Evolutionary conservation across 2,329 filamentous ascomycete species (phyloP).

Genomic region (Diaporthe amygdali): DNA sequence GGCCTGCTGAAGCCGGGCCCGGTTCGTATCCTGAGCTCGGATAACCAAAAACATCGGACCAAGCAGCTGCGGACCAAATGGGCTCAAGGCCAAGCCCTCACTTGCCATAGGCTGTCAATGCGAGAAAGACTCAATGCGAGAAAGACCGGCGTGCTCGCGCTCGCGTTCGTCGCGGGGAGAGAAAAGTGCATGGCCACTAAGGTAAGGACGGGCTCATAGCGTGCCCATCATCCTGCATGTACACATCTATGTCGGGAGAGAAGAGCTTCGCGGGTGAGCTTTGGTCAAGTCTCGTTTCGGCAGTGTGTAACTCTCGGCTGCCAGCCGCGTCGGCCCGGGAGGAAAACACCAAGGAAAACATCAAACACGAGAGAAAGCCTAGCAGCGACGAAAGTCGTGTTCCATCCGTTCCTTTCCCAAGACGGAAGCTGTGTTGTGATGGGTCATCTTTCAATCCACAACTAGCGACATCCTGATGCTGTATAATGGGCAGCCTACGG

Average conservation of each 20-base stretch:
- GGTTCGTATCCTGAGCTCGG: conserved; percentile 2
- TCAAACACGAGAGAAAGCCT: background rate
- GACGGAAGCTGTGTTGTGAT: background rate
- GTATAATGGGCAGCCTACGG: background rate
- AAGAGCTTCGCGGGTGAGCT: background rate
- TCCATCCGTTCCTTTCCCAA: background rate
- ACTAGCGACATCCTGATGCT: background rate
- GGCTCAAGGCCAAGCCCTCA: background rate
- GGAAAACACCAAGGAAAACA: background rate
- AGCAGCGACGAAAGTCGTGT: background rate
- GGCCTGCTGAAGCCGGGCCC: background rate
- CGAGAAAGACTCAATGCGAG: background rate
- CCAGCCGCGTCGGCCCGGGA: background rate
- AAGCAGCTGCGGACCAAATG: background rate
- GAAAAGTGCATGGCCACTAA: background rate
- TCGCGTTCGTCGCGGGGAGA: background rate
- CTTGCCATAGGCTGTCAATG: background rate
- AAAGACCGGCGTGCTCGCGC: background rate
- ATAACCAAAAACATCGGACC: background rate
- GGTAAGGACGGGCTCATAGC: background rate
- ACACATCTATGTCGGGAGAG: background rate
- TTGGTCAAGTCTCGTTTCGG: background rate
- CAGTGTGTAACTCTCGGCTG: background rate
- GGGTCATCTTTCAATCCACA: background rate
- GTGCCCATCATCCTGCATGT: background rate